Conservation (phyloP, 2,329 filamentous ascomycete species). For the Cordyceps fumosorosea region DNA sequence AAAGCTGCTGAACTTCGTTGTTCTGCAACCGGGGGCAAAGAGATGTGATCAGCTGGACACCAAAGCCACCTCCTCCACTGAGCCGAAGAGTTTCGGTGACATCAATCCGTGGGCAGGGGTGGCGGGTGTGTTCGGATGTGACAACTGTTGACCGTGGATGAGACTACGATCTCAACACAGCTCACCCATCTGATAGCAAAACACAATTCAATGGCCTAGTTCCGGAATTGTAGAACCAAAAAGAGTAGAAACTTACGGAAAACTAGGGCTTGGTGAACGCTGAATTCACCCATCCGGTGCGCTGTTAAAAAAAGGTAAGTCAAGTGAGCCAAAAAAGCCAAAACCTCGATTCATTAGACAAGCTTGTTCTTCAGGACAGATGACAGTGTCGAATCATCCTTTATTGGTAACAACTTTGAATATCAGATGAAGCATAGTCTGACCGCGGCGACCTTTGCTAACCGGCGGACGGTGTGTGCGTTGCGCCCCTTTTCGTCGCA, state of each 20-base stretch:
- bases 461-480: too few species aligned
- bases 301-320: too few species aligned
- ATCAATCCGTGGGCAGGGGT: background rate
- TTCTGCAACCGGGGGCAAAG: background rate
- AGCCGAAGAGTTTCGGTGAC: constrained; percentile 6
- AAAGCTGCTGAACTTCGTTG: background rate
- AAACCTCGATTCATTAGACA: too few species aligned
- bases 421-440: too few species aligned
- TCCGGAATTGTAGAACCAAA: background rate
- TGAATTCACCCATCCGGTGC: background rate
- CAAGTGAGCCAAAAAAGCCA: too few species aligned
- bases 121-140: background rate
- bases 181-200: background rate
- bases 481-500: background rate
- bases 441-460: too few species aligned
- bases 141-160: background rate
- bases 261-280: background rate
- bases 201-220: background rate
- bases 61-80: background rate
- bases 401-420: too few species aligned
- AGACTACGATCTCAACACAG: background rate
- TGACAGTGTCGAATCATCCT: too few species aligned
- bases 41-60: background rate
- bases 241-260: background rate
- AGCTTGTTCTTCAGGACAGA: too few species aligned